Conservation (phyloP, 441 rosid genomes). For the Corymbia calophylla region DNA sequence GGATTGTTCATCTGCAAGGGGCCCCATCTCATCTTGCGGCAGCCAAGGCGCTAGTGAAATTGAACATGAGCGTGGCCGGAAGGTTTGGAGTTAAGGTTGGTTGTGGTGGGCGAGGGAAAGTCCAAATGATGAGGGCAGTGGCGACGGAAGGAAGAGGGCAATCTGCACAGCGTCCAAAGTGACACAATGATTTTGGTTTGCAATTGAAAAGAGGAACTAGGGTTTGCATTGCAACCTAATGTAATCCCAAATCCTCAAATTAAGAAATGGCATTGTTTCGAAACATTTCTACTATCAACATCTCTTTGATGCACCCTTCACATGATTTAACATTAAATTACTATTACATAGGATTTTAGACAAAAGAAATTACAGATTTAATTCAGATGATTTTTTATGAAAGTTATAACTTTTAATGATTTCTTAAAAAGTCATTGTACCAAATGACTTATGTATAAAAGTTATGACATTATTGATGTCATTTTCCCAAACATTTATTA, state of each 20-base stretch:
- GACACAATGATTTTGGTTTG: no score
- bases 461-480: no score
- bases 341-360: neutral
- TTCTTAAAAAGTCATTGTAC: rapidly evolving
- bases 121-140: neutral
- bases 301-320: neutral
- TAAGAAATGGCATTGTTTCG: neutral
- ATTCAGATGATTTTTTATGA: no score
- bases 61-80: neutral
- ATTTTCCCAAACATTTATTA: neutral
- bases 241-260: neutral
- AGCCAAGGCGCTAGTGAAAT: neutral
- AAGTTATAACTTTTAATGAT: neutral
- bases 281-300: neutral
- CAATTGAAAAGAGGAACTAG: neutral
- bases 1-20: neutral
- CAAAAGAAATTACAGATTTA: no score
- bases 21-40: no score
- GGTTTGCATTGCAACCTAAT: neutral
- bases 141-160: neutral
- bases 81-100: neutral
- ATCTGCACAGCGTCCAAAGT: neutral
- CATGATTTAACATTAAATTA: no score
- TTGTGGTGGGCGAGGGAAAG: rapidly evolving
- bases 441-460: no score